Conservation (phyloP, 768 basidiomycete species). For the Bullera alba region DNA sequence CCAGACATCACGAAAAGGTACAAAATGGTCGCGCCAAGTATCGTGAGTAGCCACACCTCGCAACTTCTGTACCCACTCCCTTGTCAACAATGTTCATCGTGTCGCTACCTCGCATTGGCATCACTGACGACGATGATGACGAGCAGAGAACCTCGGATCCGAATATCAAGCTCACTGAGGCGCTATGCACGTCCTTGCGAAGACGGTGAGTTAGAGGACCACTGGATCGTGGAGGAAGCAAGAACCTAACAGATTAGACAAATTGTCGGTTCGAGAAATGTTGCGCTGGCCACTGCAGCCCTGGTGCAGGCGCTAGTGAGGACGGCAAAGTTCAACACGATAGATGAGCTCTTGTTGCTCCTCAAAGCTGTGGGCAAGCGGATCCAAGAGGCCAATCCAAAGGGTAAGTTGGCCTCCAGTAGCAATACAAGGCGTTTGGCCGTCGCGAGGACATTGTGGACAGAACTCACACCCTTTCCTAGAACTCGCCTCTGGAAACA, state of each 20-base stretch:
- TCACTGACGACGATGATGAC: too few species aligned
- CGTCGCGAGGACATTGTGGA: not conserved
- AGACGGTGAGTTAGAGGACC: constrained; percentile 19
- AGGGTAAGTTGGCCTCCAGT: too few species aligned
- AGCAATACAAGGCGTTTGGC: too few species aligned
- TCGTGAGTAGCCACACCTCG: constrained; percentile 1
- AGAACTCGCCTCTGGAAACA: constrained; percentile 95
- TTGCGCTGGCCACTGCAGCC: constrained; percentile 81
- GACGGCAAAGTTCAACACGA: constrained; percentile 73
- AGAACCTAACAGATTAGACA: constrained; percentile 11
- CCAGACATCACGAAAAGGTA: not conserved
- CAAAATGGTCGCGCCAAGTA: not conserved
- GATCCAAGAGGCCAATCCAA: constrained; percentile 85
- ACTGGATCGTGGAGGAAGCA: not conserved
- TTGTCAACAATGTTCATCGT: too few species aligned
- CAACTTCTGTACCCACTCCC: not conserved
- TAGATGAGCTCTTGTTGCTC: constrained; percentile 73
- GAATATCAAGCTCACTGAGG: constrained; percentile 21
- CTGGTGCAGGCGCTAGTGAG: constrained; percentile 85
- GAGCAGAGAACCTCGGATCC: constrained; percentile 29
- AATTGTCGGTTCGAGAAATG: constrained; percentile 77
- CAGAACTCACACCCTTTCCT: constrained; percentile 6
- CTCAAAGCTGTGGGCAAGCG: constrained; percentile 72
- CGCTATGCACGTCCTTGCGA: constrained; percentile 25
- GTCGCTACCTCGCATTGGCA: too few species aligned